phyloP scores from a whole-genome alignment of 441 rosid genomes.

The Croton setiger region DNA sequence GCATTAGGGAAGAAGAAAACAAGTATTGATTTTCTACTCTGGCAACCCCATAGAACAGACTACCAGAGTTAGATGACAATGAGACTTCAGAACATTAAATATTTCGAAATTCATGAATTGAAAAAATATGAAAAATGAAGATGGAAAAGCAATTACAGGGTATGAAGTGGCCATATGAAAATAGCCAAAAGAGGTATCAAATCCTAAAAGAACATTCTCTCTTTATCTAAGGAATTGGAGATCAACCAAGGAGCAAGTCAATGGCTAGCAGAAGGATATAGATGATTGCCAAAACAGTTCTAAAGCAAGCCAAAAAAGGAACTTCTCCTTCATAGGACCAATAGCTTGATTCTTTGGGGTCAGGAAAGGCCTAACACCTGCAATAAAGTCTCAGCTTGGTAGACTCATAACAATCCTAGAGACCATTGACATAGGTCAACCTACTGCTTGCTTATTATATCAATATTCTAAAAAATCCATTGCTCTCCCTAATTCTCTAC shows the following conservation, averaged over 20 bases:
- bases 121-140: neutral
- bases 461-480: neutral
- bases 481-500: constrained; percentile 1
- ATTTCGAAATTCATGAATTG: neutral
- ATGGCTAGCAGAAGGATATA: neutral
- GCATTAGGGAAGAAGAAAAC: neutral
- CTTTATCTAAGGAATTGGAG: neutral
- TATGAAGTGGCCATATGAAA: neutral
- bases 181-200: neutral
- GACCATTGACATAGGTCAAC: neutral
- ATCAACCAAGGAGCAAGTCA: constrained; percentile 1
- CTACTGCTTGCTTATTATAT: neutral
- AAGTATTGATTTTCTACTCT: neutral
- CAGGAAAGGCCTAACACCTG: neutral
- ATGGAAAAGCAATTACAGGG: neutral
- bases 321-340: neutral
- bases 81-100: neutral
- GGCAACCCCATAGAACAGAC: neutral
- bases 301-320: neutral
- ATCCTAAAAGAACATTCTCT: neutral
- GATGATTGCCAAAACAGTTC: neutral
- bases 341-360: neutral
- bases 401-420: constrained; percentile 1
- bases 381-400: neutral
- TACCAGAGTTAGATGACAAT: neutral